Conservation (phyloP, 352 stramenopile genomes). For the Sclerospora graminicola region DNA sequence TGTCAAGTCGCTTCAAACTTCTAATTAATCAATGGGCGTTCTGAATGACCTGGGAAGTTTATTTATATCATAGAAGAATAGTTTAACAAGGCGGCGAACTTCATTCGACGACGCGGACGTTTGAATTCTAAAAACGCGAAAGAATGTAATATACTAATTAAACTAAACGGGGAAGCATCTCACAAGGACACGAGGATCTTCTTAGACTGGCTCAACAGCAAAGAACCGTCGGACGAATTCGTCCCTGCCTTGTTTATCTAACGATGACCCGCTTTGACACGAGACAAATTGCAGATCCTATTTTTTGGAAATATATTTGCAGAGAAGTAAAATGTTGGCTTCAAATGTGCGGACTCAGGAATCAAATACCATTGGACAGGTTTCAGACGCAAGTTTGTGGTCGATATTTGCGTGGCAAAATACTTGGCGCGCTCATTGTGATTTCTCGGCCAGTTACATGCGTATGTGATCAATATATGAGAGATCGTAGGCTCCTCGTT, state of each 20-base stretch:
- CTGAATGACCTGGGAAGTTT: slow-evolving; percentile 76
- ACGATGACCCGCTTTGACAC: too few species aligned
- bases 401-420: slow-evolving; percentile 33
- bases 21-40: slow-evolving; percentile 54
- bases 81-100: slow-evolving; percentile 63
- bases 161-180: slow-evolving; percentile 40
- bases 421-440: slow-evolving; percentile 58
- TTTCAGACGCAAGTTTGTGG: slow-evolving; percentile 61
- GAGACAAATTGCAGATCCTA: too few species aligned
- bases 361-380: slow-evolving; percentile 75
- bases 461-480: too few species aligned
- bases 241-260: slow-evolving; percentile 13
- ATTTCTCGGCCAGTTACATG: slow-evolving; percentile 62
- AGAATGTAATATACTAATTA: slow-evolving; percentile 73
- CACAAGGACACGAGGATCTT: slow-evolving; percentile 26
- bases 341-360: too few species aligned
- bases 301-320: too few species aligned
- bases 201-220: slow-evolving; percentile 28
- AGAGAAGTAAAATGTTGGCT: slow-evolving; percentile 4
- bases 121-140: slow-evolving; percentile 51
- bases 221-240: slow-evolving; percentile 14
- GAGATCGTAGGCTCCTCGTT: too few species aligned
- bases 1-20: slow-evolving; percentile 39
- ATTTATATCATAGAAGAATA: slow-evolving; percentile 73
- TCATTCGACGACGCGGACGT: slow-evolving; percentile 55